Evolutionary conservation across 495 filamentous ascomycete genomes (phyloP), one percentile per base, ranked within the genome.

Genomic region (Lindgomyces ingoldianus): DNA sequence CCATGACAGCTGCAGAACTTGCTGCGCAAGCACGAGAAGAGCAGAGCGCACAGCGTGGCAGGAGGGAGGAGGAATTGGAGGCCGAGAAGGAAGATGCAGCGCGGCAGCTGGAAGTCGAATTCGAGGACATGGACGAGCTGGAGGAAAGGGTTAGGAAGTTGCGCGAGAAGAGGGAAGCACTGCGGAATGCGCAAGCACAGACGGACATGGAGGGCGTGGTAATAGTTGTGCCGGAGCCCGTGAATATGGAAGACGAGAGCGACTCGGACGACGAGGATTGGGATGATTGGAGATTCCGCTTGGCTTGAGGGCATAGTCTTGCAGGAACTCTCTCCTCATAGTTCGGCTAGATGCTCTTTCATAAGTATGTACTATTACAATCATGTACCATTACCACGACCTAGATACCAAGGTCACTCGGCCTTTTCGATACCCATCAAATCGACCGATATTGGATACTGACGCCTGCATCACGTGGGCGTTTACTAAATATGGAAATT

Each of bases 71-170:
- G 0, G 84, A 88, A 47, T 72, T 83, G n/a, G 91, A 90, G 61
- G 90, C 86, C 18, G 91, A 96, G 77, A 87, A 87, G 22, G 92
- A 96, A 70, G 92, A 96, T 70, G 91, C 93, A 3, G 87, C 85
- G 21, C 83, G 89, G 49, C 83, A 87, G 57, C 74, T 97, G 59
- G 87, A 93, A 73, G 87, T 89, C 60, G 94, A 98, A 74, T 91
- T 98, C 73, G 94, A 96, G 54, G 87, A 94, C 72, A 97, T 98
- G 93, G 91, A 94, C 72, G 85, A 85, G 56, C 81, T 96, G 47
- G 94, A 97, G 75, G 85, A 86, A 67, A 82, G 93, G 41, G 89
- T 96, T 8, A 79, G 81, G 69, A 84, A 81, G 69, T 74, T 98
- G 62, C 89, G 92, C 70, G 89, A 93, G 68, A 85, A 79, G 72